phyloP scores from a whole-genome alignment of 179 eudicot species.

The Kewa caespitosa region DNA sequence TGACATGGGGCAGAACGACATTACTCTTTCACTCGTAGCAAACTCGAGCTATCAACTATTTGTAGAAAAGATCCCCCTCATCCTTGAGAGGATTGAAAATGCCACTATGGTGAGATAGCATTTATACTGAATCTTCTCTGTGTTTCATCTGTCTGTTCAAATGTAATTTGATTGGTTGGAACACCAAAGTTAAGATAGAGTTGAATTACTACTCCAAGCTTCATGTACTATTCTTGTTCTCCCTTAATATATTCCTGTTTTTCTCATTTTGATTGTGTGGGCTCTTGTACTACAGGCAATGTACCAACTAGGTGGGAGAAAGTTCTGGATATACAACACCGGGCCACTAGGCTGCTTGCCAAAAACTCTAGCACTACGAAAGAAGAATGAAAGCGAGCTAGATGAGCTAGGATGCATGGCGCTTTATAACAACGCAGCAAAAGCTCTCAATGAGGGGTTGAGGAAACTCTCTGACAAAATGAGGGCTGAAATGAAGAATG shows the following conservation, averaged over 20 bases:
- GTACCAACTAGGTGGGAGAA: conserved; percentile 70
- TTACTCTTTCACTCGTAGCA: conserved; percentile 45
- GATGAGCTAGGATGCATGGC: conserved; percentile 75
- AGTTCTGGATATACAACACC: conserved; percentile 80
- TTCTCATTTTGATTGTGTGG: not conserved
- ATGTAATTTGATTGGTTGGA: no score
- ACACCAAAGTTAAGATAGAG: no score
- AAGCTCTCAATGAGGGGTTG: conserved; percentile 48
- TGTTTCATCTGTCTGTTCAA: no score
- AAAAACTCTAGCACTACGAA: conserved; percentile 51
- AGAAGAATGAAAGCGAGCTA: conserved; percentile 39
- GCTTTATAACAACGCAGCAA: conserved; percentile 69
- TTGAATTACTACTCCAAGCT: no score
- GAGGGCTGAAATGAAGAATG: conserved; percentile 26
- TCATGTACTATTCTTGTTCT: no score
- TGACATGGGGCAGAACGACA: conserved; percentile 89
- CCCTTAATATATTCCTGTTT: no score
- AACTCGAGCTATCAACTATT: conserved; percentile 26
- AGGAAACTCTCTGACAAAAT: conserved; percentile 27
- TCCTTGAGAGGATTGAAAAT: conserved; percentile 57
- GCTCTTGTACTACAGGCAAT: conserved; percentile 39
- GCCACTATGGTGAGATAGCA: conserved; percentile 49
- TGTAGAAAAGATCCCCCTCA: conserved; percentile 42
- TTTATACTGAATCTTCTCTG: no score
- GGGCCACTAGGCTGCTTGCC: conserved; percentile 91